Evolutionary conservation across 192 early-diverging fungal species (phyloP), one percentile per base, ranked within the genome.

Genomic region (Powellomyces hirtus): DNA sequence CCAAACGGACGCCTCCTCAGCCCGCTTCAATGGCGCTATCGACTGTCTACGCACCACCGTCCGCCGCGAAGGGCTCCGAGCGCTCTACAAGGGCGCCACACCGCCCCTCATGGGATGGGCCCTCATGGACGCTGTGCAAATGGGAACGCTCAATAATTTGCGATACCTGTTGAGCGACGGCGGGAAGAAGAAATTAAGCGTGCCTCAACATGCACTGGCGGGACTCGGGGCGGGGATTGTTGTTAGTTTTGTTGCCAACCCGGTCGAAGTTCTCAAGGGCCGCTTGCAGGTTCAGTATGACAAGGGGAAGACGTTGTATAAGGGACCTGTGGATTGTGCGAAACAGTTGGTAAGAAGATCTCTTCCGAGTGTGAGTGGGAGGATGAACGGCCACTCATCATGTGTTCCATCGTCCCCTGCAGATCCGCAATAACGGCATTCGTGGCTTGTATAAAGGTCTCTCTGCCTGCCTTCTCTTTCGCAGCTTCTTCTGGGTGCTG

Each of bases 191-290:
- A 77, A 81, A 26, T 79, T 94, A 11, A 77, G 86, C 3, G 69
- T 93, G 5, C 52, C 59, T 0, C 85, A 97, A 60, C 90, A 94
- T 53, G 89, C 88, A 4, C 53, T 95, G 31, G 93, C 94, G 35
- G 96, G 96, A 34, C 85, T 92, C 29, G 93, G 91, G 33, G 93
- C 93, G 27, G 96, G 95, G 38, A 76, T 87, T 30, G 86, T 92
- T 31, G 95, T 96, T 64, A 87, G 85, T 53, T 79, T 92, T 20
- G 77, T 97, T 22, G 90, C 94, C 10, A 94, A 91, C 1, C 94
- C 96, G 0, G 92, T 98, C 1, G 96, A 98, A 68, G 75, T 98
- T n/a, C 73, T 97, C 40, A 98, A 98, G 71, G 90, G 92, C 59
- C 86, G 90, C 34, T 84, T 97, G 75, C 96, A 98, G 73, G 91